These are phyloP conservation scores for Luzula sylvatica DNA, from an alignment of 176 grass and related monocot species.

Conservation along the genomic window DNA sequence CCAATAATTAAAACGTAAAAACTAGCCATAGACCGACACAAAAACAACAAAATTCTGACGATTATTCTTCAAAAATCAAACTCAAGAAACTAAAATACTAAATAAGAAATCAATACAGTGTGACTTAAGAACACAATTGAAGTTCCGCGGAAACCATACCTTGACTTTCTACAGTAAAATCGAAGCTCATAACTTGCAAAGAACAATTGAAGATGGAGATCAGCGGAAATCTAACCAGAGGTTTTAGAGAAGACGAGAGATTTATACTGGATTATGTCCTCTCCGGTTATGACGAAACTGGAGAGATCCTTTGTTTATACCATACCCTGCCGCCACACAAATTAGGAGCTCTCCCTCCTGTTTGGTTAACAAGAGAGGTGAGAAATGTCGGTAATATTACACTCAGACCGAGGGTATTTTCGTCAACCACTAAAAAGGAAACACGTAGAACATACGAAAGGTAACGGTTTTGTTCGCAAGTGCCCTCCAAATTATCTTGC, in stretches of 20 bases:
- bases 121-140: background rate
- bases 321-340: background rate
- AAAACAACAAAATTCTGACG: background rate
- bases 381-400: background rate
- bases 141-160: background rate
- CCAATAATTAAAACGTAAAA: background rate
- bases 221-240: slow-evolving; percentile 2
- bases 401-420: background rate
- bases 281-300: background rate
- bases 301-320: background rate
- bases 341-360: background rate
- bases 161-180: background rate
- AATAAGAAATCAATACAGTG: background rate
- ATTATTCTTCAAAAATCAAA: background rate
- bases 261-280: background rate
- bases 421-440: background rate
- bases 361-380: background rate
- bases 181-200: background rate
- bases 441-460: background rate
- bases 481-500: background rate
- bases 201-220: background rate
- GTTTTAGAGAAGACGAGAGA: slow-evolving; percentile 9
- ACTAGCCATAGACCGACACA: background rate
- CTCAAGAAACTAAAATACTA: background rate
- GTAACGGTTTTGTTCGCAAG: background rate